phyloP scores from a whole-genome alignment of 2,329 filamentous ascomycete species.

The Penicillium sp. region DNA sequence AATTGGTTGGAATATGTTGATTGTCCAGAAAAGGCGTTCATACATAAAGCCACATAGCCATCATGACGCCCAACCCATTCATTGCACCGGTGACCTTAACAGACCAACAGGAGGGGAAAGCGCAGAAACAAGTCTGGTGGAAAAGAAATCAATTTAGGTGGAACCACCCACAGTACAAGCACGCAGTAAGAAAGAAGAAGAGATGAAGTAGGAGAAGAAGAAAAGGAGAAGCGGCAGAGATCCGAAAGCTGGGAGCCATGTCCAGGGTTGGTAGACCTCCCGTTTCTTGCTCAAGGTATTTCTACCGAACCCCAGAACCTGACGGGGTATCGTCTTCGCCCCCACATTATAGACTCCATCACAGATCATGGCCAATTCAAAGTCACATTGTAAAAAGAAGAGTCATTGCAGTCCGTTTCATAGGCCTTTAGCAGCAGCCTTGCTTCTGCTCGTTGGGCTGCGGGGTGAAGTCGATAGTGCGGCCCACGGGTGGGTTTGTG shows the following conservation, averaged over 20 bases:
- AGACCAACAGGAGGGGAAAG: constrained; percentile 17
- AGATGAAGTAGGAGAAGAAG: constrained; percentile 22
- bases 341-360: constrained; percentile 42
- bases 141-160: constrained; percentile 33
- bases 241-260: constrained; percentile 32
- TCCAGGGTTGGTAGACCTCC: constrained; percentile 24
- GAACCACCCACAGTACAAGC: constrained; percentile 24
- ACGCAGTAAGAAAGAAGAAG: constrained; percentile 19
- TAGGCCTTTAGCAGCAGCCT: constrained; percentile 46
- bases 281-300: constrained; percentile 28
- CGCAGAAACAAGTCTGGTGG: constrained; percentile 24
- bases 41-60: constrained; percentile 26
- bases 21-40: constrained; percentile 22
- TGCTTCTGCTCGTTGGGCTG: constrained; percentile 75
- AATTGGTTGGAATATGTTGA: constrained; percentile 16
- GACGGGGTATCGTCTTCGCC: constrained; percentile 41
- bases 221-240: constrained; percentile 24
- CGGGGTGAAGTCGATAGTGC: constrained; percentile 82
- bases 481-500: constrained; percentile 77
- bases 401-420: constrained; percentile 39
- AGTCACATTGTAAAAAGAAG: constrained; percentile 45
- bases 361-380: constrained; percentile 44
- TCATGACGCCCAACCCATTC: constrained; percentile 29
- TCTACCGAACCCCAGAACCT: constrained; percentile 38
- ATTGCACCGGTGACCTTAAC: constrained; percentile 25